Conservation (phyloP, 75 land plant species). For the Adiantum capillusveneris region DNA sequence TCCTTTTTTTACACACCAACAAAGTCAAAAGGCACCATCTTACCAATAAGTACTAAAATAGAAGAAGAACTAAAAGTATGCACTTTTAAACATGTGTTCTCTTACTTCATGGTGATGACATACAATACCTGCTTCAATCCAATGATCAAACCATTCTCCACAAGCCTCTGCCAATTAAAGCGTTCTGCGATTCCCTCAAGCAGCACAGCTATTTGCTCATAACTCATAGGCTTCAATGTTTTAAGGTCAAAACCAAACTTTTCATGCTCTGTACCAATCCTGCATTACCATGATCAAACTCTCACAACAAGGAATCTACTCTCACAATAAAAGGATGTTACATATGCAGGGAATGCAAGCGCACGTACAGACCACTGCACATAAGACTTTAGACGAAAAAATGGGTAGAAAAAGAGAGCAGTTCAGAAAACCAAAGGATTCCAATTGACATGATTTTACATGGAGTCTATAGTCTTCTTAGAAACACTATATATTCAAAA, state of each 20-base stretch:
- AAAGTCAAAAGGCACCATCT: too few relatives aligned
- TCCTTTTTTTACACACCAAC: constrained; percentile 42
- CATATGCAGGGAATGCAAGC: too few relatives aligned
- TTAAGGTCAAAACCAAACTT: constrained; percentile 89
- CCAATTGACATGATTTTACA: too few relatives aligned
- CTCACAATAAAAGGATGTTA: too few relatives aligned
- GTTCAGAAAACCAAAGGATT: too few relatives aligned
- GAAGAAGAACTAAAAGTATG: too few relatives aligned
- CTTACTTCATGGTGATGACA: too few relatives aligned
- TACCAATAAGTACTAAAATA: too few relatives aligned
- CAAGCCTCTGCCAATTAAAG: constrained; percentile 86
- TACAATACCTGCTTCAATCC: constrained; percentile 71
- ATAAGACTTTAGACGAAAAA: too few relatives aligned
- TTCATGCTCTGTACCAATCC: constrained; percentile 99
- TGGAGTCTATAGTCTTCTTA: not conserved
- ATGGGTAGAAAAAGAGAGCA: too few relatives aligned
- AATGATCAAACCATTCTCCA: constrained; percentile 83
- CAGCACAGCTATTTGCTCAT: constrained; percentile 82
- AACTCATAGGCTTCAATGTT: constrained; percentile 66
- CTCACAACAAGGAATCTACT: not conserved
- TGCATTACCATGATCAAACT: constrained; percentile 17
- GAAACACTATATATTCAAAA: not conserved
- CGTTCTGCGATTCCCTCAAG: constrained; percentile 80
- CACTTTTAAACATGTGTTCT: too few relatives aligned
- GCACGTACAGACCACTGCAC: too few relatives aligned